Conservation (phyloP, 768 basidiomycete species). For the Boletus subcaerulescens region DNA sequence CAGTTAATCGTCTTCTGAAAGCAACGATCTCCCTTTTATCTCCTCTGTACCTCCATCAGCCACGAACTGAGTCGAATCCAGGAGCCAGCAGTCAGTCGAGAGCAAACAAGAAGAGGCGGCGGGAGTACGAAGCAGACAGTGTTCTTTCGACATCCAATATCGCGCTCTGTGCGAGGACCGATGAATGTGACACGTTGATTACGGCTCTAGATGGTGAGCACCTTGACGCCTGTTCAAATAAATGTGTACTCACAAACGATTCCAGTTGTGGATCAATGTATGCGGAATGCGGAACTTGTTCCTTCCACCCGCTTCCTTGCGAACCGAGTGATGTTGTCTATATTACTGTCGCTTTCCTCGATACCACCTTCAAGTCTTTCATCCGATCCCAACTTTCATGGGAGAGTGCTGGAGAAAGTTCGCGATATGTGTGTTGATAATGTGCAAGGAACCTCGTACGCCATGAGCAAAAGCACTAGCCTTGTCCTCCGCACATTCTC, state of each 20-base stretch:
- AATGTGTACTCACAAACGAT: constrained; percentile 4
- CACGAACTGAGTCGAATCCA: constrained; percentile 28
- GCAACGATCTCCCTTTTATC: constrained; percentile 49
- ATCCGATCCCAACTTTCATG: constrained; percentile 47
- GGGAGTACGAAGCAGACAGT: constrained; percentile 74
- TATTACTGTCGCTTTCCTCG: constrained; percentile 54
- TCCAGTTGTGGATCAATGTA: constrained; percentile 48
- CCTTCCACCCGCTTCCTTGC: constrained; percentile 56
- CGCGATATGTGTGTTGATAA: constrained; percentile 48
- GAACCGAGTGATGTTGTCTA: constrained; percentile 54
- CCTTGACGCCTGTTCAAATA: not conserved
- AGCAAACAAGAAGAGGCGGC: constrained; percentile 66
- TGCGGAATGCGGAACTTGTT: constrained; percentile 50
- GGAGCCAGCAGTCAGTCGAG: constrained; percentile 33
- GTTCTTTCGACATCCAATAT: constrained; percentile 51
- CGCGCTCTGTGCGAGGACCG: constrained; percentile 45
- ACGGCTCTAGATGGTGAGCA: constrained; percentile 57
- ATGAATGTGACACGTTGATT: constrained; percentile 53
- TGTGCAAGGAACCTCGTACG: constrained; percentile 51
- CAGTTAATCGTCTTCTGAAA: constrained; percentile 53
- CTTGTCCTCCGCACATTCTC: constrained; percentile 47
- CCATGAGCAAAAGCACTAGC: constrained; percentile 59
- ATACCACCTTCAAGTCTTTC: constrained; percentile 56
- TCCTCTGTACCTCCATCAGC: constrained; percentile 42
- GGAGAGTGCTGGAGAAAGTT: constrained; percentile 43